Percentiles rank a stretch among this genome's conserved stretches.
phyloP scores from a whole-genome alignment of 164 flowering plant species.

The Euptelea pleiosperma region DNA sequence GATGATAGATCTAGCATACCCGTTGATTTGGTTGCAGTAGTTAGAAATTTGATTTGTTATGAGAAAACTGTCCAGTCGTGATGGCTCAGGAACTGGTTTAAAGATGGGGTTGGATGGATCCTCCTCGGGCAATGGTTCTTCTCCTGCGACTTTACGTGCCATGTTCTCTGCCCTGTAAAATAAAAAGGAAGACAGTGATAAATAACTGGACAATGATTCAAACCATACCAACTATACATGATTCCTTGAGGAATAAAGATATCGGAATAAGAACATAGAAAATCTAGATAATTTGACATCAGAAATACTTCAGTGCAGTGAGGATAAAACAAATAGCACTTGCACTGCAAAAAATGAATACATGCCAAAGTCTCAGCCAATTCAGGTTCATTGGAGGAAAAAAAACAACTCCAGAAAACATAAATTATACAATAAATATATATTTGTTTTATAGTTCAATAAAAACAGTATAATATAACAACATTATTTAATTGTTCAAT shows the following conservation, averaged over 20 bases:
- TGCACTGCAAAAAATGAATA: no score
- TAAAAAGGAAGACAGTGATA: neutral
- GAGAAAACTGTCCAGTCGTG: slow-evolving; percentile 68
- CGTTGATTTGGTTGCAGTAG: slow-evolving; percentile 94
- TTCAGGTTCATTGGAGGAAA: no score
- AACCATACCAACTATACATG: neutral
- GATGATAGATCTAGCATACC: no score
- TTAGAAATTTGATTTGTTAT: slow-evolving; percentile 42
- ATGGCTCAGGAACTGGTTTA: slow-evolving; percentile 91
- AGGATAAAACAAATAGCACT: no score
- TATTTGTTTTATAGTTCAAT: no score
- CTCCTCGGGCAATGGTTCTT: slow-evolving; percentile 94
- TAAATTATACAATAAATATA: no score
- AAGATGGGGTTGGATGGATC: slow-evolving; percentile 90
- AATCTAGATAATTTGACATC: neutral
- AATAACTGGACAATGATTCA: neutral
- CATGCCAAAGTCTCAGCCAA: no score
- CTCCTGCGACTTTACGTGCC: slow-evolving; percentile 90
- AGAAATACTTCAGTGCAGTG: neutral
- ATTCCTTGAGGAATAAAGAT: neutral
- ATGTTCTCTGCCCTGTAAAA: slow-evolving; percentile 74
- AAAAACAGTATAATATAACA: no score
- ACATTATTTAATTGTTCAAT: no score
- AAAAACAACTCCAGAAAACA: no score
- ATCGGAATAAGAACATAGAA: neutral